phyloP scores from a whole-genome alignment of 768 basidiomycete species.

The Suillus paluster region DNA sequence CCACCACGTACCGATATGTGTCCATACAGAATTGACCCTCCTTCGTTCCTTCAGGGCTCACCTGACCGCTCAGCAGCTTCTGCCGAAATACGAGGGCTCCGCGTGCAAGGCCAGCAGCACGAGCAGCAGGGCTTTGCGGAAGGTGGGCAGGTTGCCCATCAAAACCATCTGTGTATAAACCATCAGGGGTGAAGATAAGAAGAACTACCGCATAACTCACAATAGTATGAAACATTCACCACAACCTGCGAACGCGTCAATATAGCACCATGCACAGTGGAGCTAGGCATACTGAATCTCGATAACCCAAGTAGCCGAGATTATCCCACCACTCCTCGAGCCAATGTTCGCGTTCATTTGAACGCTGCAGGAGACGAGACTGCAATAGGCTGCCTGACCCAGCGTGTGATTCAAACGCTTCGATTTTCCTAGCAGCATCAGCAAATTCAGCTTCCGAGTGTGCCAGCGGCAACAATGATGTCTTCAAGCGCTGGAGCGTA shows the following conservation, averaged over 20 bases:
- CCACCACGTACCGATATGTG: slow-evolving; percentile 64
- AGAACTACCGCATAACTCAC: slow-evolving; percentile 44
- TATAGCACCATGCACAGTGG: slow-evolving; percentile 9
- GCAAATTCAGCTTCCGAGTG: slow-evolving; percentile 62
- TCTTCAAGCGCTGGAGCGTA: slow-evolving; percentile 72
- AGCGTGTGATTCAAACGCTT: slow-evolving; percentile 54
- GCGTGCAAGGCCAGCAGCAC: slow-evolving; percentile 75
- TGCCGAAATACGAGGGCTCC: slow-evolving; percentile 77
- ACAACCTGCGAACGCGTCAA: slow-evolving; percentile 57
- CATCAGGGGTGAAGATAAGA: slow-evolving; percentile 13
- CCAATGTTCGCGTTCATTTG: slow-evolving; percentile 72
- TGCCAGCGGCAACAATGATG: slow-evolving; percentile 75
- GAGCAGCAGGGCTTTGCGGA: slow-evolving; percentile 57
- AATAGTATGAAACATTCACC: slow-evolving; percentile 94
- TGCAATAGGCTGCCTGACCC: slow-evolving; percentile 64
- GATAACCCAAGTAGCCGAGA: slow-evolving; percentile 76
- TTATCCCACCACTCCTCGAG: slow-evolving; percentile 97
- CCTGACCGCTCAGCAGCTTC: slow-evolving; percentile 64
- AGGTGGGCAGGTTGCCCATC: slow-evolving; percentile 65
- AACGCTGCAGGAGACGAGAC: slow-evolving; percentile 57
- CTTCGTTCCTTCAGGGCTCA: slow-evolving; percentile 67
- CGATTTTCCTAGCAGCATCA: slow-evolving; percentile 62
- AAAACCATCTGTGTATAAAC: slow-evolving; percentile 69
- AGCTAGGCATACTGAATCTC: slow-evolving; percentile 69
- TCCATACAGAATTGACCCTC: slow-evolving; percentile 85